A percentile compares a stretch with the other conserved stretches of the same genome.
These are phyloP conservation scores for Nepenthes gracilis DNA, from an alignment of 148 eudicot genomes.

Conservation along the genomic window DNA sequence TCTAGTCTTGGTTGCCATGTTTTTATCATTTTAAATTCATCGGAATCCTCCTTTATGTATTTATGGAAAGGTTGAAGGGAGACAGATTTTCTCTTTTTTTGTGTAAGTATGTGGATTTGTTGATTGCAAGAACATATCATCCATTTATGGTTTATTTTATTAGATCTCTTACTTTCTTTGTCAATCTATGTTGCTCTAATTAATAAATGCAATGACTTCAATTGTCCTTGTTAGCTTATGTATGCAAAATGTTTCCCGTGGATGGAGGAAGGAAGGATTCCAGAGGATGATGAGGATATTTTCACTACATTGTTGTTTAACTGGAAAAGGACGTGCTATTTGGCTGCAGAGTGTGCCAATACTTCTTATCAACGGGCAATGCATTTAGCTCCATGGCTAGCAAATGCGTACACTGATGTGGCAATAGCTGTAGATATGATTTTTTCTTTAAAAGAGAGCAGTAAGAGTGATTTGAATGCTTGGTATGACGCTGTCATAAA, in stretches of 20 bases:
- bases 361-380: slow-evolving; percentile 87
- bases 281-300: slow-evolving; percentile 31
- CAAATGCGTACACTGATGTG: slow-evolving; percentile 75
- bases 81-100: no score
- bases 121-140: neutral
- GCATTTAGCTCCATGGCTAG: slow-evolving; percentile 90
- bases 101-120: neutral
- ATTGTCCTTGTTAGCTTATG: slow-evolving; percentile 48
- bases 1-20: neutral
- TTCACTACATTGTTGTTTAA: slow-evolving; percentile 45
- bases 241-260: slow-evolving; percentile 89
- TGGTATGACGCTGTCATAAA: slow-evolving; percentile 36
- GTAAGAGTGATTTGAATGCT: slow-evolving; percentile 18
- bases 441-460: slow-evolving; percentile 32
- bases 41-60: neutral
- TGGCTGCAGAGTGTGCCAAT: slow-evolving; percentile 49
- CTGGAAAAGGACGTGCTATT: slow-evolving; percentile 55
- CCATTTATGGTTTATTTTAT: no score
- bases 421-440: slow-evolving; percentile 59
- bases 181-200: neutral
- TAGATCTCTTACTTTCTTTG: neutral
- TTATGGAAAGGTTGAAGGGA: neutral
- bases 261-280: slow-evolving; percentile 36
- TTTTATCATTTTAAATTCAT: neutral
- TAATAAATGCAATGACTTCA: neutral